phyloP scores from a whole-genome alignment of 306 rosid species.

The Corylus avellana region DNA sequence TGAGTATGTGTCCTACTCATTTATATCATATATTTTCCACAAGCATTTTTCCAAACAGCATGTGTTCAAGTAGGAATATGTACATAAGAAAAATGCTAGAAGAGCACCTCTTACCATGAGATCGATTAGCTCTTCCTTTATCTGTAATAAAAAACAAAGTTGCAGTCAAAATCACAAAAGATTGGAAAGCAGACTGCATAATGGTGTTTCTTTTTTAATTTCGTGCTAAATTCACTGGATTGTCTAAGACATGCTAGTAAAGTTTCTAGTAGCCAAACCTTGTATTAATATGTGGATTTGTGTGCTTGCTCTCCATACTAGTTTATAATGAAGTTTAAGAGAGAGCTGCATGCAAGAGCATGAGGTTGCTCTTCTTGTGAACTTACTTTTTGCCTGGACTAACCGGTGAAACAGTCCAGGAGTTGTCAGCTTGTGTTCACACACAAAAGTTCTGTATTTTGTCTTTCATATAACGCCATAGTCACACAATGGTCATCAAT shows the following conservation, averaged over 20 bases:
- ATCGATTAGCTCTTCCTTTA: not conserved
- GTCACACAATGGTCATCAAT: not conserved
- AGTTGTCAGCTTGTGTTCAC: not conserved
- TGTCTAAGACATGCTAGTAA: not conserved
- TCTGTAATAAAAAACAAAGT: not conserved
- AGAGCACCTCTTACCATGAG: not conserved
- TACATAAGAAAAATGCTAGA: not conserved
- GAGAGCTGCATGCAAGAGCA: not conserved
- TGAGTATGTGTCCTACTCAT: conserved; percentile 54
- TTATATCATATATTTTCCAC: not conserved
- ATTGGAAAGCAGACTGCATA: not conserved
- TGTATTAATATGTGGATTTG: not conserved
- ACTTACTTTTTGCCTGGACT: not conserved
- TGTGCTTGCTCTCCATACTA: not conserved
- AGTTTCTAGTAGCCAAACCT: not conserved
- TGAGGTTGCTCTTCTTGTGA: not conserved
- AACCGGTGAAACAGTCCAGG: not conserved
- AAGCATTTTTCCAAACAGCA: not conserved
- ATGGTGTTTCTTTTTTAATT: not conserved
- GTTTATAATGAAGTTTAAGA: not conserved
- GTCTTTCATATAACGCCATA: no score
- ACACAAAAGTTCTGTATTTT: not conserved
- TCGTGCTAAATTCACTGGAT: not conserved
- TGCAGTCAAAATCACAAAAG: not conserved
- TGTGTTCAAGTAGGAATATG: not conserved